These are phyloP conservation scores for Pyropia yezoensis DNA, from an alignment of 23 red algal genomes.

Conservation along the genomic window DNA sequence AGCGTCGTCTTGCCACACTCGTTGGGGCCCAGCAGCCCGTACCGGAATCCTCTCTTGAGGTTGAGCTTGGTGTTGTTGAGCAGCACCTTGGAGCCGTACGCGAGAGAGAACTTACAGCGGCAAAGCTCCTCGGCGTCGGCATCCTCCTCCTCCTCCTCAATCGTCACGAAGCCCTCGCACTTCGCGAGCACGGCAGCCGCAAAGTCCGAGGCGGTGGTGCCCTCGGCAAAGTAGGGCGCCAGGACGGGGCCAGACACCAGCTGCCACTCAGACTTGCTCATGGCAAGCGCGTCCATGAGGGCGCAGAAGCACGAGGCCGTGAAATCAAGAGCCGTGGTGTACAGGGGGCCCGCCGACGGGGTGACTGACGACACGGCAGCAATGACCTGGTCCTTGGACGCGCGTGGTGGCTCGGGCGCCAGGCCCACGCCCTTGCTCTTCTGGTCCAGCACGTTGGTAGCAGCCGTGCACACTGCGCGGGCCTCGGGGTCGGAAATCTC, in stretches of 20 bases:
- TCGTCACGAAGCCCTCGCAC: conserved; percentile 52
- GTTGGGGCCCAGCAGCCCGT: conserved; percentile 65
- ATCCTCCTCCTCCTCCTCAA: conserved; percentile 80
- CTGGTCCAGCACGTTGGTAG: conserved; percentile 42
- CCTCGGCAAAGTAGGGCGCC: conserved; percentile 11
- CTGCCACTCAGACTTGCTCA: conserved; percentile 53
- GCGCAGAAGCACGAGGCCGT: conserved; percentile 19
- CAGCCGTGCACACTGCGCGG: conserved; percentile 50
- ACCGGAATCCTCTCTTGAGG: conserved; percentile 71
- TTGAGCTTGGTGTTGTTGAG: conserved; percentile 81
- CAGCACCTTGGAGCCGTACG: conserved; percentile 71
- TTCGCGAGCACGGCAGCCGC: conserved; percentile 27
- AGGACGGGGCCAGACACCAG: conserved; percentile 29
- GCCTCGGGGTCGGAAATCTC: conserved; percentile 85
- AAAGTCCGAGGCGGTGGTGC: conserved; percentile 5
- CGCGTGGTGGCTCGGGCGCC: conserved; percentile 47
- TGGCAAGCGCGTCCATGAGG: conserved; percentile 43
- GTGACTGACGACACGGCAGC: conserved; percentile 12
- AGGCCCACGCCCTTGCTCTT: conserved; percentile 64
- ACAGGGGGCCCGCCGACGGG: conserved; percentile 4
- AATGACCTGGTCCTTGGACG: conserved; percentile 22
- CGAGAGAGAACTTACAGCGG: conserved; percentile 78
- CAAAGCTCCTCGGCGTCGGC: conserved; percentile 71
- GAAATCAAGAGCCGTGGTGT: conserved; percentile 22
- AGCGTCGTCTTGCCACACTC: conserved; percentile 87